Evolutionary conservation across 2,329 filamentous ascomycete genomes (phyloP), one percentile per base, ranked within the genome.

Genomic region (Diplodia sapinea): DNA sequence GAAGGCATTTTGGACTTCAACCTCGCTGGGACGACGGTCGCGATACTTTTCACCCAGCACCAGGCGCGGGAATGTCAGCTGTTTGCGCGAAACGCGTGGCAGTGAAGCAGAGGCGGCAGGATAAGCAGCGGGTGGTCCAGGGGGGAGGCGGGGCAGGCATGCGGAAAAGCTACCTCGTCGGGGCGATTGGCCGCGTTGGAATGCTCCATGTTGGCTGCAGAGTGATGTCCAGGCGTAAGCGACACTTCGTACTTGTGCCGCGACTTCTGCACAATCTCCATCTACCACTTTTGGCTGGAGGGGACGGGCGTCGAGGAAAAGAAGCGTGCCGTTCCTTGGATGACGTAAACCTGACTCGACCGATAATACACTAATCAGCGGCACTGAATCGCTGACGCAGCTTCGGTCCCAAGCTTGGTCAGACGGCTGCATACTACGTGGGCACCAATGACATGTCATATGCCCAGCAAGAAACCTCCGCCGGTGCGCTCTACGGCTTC

Each of bases 1-100:
- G 59, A 82, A 75, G 33, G 79, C 73, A 56, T 79, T 72, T 49
- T 79, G 76, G 36, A 72, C 72, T 61, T 82, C 80, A 7, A 76
- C 73, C 51, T 79, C 76, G 71, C 78, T 79, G 70, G 54, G 72
- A 69, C 56, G 72, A 73, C 55, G 65, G 68, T 57, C 69, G 67
- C 69, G 52, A 69, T 75, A 74, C 66, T 69, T 71, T 47, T 38
- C 36, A 38, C 36, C 78, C 75, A 74, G 73, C 71, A 71, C 72
- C 76, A 38, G 74, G 74, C 72, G 75, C 12, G 43, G 43, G 31
- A n/a, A 51, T 36, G 59, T 79, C 75, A 79, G 77, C 43, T 20
- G 20, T n/a, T 47, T 72, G 54, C n/a, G 29, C 26, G 47, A 61
- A 59, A 8, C 31, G 68, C 33, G 43, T 54, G 23, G 40, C 6